Evolutionary conservation across 192 early-diverging fungal genomes (phyloP).

Genomic region (Radiomyces spectabilis): DNA sequence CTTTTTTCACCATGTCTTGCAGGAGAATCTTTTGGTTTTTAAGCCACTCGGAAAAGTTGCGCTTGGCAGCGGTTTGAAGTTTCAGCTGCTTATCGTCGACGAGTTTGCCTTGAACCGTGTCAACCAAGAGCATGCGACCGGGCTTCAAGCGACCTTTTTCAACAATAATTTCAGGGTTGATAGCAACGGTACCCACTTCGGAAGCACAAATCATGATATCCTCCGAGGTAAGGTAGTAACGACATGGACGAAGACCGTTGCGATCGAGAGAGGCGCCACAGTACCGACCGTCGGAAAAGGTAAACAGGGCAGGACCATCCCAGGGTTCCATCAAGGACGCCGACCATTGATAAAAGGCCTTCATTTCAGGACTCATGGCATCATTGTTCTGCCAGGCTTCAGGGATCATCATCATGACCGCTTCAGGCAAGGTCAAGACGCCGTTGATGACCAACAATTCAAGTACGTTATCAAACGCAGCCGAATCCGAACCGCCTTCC

Average conservation of each 20-base stretch:
- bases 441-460: conserved; percentile 92
- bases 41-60: conserved; percentile 83
- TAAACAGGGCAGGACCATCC: conserved; percentile 97
- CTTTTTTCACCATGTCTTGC: conserved; percentile 42
- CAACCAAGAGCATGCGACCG: conserved; percentile 95
- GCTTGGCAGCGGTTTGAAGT: conserved; percentile 56
- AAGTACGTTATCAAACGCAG: conserved; percentile 94
- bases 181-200: conserved; percentile 87
- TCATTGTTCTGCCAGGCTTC: conserved; percentile 96
- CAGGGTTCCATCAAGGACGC: conserved; percentile 97
- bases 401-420: conserved; percentile 98
- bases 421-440: conserved; percentile 85
- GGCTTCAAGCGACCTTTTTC: conserved; percentile 93
- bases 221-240: conserved; percentile 88
- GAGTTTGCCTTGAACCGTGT: conserved; percentile 81
- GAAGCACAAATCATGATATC: conserved; percentile 97
- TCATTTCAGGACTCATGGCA: conserved; percentile 77
- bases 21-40: conserved; percentile 74
- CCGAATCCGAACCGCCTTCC: conserved; percentile 92
- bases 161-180: conserved; percentile 72
- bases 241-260: conserved; percentile 96
- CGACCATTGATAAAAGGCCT: conserved; percentile 96
- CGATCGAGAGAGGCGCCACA: conserved; percentile 98
- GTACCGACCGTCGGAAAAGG: conserved; percentile 95
- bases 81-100: conserved; percentile 92